Conservation (phyloP, 139 green algal species). For the Picochlorum sp. region DNA sequence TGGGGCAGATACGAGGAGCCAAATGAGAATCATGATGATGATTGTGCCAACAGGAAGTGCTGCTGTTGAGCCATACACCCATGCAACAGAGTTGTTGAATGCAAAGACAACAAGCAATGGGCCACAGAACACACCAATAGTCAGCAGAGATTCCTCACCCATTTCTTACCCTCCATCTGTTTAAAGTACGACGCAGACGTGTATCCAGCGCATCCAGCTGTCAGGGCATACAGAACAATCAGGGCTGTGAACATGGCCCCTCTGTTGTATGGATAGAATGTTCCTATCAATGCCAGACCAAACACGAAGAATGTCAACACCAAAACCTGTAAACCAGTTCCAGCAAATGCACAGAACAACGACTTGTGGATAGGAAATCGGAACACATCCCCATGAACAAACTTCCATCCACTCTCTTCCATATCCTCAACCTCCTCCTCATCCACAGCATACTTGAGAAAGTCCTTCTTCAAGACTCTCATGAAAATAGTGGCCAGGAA, state of each 20-base stretch:
- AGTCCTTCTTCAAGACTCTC: constrained; percentile 89
- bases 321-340: constrained; percentile 71
- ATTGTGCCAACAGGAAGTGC: constrained; percentile 84
- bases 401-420: constrained; percentile 73
- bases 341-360: constrained; percentile 78
- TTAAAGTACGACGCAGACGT: constrained; percentile 29
- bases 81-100: constrained; percentile 71
- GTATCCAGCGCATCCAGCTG: constrained; percentile 35
- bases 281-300: constrained; percentile 65
- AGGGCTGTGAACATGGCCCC: constrained; percentile 73
- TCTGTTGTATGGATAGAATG: constrained; percentile 93
- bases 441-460: constrained; percentile 72
- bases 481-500: constrained; percentile 95
- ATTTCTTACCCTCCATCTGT: constrained; percentile 66
- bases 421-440: constrained; percentile 33
- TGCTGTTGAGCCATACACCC: constrained; percentile 59
- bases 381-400: constrained; percentile 94
- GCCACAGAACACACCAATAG: constrained; percentile 66
- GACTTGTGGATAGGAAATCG: constrained; percentile 65
- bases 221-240: constrained; percentile 88
- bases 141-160: constrained; percentile 69
- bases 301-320: constrained; percentile 76
- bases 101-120: constrained; percentile 67
- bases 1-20: constrained; percentile 79
- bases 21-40: constrained; percentile 75